Conservation (phyloP, 2,329 filamentous ascomycete genomes). For the Neophaeococcomyces aloes region DNA sequence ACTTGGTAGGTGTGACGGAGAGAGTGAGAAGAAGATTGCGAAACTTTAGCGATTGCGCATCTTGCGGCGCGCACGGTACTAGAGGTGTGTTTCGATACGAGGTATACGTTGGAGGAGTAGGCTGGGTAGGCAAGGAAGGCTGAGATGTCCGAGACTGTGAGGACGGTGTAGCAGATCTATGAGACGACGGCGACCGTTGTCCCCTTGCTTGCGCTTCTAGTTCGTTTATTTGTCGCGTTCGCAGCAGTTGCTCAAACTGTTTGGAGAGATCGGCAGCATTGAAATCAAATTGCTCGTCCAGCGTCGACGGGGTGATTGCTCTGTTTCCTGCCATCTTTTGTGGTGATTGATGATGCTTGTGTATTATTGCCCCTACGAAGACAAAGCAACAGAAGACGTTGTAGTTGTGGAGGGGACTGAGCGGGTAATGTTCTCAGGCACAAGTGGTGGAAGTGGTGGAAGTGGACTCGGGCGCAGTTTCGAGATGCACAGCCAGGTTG, state of each 20-base stretch:
- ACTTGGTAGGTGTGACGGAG: slow-evolving; percentile 80
- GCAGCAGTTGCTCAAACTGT: slow-evolving; percentile 77
- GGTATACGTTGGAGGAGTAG: slow-evolving; percentile 45
- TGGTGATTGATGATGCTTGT: neutral
- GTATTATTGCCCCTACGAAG: too few relatives aligned
- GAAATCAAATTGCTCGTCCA: slow-evolving; percentile 37
- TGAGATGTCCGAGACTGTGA: slow-evolving; percentile 16
- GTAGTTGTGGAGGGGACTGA: neutral
- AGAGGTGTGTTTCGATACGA: slow-evolving; percentile 55
- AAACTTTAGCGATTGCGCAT: slow-evolving; percentile 61
- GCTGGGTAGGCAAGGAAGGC: slow-evolving; percentile 16
- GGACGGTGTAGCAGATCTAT: slow-evolving; percentile 9
- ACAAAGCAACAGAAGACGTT: neutral
- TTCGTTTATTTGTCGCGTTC: slow-evolving; percentile 77
- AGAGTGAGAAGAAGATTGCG: slow-evolving; percentile 74
- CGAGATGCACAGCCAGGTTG: slow-evolving; percentile 3
- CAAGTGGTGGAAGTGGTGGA: neutral
- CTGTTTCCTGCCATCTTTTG: slow-evolving; percentile 7
- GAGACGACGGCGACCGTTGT: slow-evolving; percentile 24
- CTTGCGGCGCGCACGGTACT: slow-evolving; percentile 64
- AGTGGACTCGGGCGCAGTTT: neutral
- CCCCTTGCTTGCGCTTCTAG: slow-evolving; percentile 54
- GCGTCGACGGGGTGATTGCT: slow-evolving; percentile 4
- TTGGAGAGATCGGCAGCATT: slow-evolving; percentile 71
- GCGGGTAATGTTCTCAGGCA: neutral